These are phyloP conservation scores for Fusarium camptoceras DNA, from an alignment of 2,329 filamentous ascomycete species.

Conservation along the genomic window DNA sequence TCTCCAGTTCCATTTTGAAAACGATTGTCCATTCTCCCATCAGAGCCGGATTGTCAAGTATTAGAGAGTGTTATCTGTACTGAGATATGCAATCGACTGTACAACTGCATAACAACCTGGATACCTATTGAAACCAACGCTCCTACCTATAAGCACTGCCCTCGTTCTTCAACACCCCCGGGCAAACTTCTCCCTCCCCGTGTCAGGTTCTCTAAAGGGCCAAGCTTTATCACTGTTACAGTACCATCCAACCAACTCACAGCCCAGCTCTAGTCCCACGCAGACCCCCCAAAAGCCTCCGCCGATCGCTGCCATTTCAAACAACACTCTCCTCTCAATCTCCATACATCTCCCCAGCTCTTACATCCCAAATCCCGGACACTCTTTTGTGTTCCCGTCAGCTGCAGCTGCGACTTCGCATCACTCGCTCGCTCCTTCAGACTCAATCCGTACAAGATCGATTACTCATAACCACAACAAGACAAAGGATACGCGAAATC, in stretches of 20 bases:
- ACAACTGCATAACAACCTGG: too few species aligned
- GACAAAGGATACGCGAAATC: neutral
- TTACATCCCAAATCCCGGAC: constrained; percentile 30
- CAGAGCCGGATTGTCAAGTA: neutral
- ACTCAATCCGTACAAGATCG: neutral
- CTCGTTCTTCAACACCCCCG: neutral
- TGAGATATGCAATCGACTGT: neutral
- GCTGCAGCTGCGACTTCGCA: constrained; percentile 31
- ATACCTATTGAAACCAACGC: neutral
- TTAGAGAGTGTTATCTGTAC: neutral
- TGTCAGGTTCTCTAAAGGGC: constrained; percentile 23
- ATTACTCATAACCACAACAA: constrained; percentile 6
- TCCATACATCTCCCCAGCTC: constrained; percentile 35
- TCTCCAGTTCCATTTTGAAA: neutral
- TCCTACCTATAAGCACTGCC: neutral
- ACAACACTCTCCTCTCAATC: constrained; percentile 28
- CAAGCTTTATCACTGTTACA: constrained; percentile 32
- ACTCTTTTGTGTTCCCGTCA: constrained; percentile 18
- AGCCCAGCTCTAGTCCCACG: constrained; percentile 23
- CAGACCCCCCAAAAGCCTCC: constrained; percentile 21
- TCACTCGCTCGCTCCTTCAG: constrained; percentile 14
- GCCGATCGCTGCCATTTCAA: constrained; percentile 39
- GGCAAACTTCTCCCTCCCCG: constrained; percentile 9
- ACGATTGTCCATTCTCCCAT: neutral
- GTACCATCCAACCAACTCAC: constrained; percentile 2